A percentile compares a stretch with the other conserved stretches of the same genome.
phyloP scores from a whole-genome alignment of 805 yeast species.

The Soucietia sequanensis region DNA sequence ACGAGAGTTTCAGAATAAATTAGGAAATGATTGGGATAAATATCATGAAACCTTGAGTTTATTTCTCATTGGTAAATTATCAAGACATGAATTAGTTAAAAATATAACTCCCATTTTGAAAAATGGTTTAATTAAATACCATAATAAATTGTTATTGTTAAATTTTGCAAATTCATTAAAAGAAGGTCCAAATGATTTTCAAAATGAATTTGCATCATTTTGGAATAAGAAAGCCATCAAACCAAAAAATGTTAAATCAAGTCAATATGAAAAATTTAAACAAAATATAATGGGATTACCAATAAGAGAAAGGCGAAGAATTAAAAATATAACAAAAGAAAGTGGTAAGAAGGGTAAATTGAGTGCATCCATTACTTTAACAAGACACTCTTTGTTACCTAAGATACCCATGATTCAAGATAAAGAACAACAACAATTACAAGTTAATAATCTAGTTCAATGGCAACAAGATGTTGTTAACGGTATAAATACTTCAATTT shows the following conservation, averaged over 20 bases:
- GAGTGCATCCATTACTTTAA: slow-evolving; percentile 64
- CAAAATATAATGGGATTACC: slow-evolving; percentile 86
- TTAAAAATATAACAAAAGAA: slow-evolving; percentile 79
- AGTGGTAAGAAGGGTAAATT: slow-evolving; percentile 75
- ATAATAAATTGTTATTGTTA: slow-evolving; percentile 78
- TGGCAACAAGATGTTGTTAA: slow-evolving; percentile 93
- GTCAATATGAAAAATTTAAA: slow-evolving; percentile 80
- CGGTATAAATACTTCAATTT: slow-evolving; percentile 78
- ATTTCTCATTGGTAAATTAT: slow-evolving; percentile 75
- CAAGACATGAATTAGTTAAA: slow-evolving; percentile 68
- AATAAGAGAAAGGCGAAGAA: slow-evolving; percentile 77
- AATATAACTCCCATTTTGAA: slow-evolving; percentile 57
- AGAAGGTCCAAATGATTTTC: slow-evolving; percentile 64
- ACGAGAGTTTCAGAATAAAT: slow-evolving; percentile 63
- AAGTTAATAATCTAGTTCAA: slow-evolving; percentile 56
- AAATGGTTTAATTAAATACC: slow-evolving; percentile 53
- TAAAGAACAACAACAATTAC: slow-evolving; percentile 42
- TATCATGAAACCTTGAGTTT: slow-evolving; percentile 77
- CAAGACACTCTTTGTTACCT: slow-evolving; percentile 74
- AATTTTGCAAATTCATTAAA: slow-evolving; percentile 81
- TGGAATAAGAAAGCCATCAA: slow-evolving; percentile 52
- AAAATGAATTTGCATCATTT: slow-evolving; percentile 40
- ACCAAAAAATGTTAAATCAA: slow-evolving; percentile 49
- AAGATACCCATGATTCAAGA: slow-evolving; percentile 75
- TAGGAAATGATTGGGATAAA: slow-evolving; percentile 83